phyloP scores from a whole-genome alignment of 495 filamentous ascomycete genomes.

The Tricharina praecox region DNA sequence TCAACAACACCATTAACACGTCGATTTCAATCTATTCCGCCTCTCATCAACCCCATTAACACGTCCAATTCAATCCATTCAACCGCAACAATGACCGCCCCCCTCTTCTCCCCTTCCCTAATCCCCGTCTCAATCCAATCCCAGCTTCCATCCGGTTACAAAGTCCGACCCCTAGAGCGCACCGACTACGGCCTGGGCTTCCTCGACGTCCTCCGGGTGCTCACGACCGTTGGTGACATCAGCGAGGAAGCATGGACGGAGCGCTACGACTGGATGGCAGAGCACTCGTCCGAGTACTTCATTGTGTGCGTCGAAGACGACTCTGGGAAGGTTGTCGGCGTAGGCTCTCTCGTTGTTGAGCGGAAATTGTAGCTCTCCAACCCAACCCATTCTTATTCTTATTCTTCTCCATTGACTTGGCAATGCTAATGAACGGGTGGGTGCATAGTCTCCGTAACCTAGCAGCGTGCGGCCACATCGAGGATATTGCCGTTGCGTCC shows the following conservation, averaged over 20 bases:
- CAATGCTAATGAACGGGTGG: too few relatives aligned
- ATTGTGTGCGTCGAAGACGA: constrained; percentile 66
- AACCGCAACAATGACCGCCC: constrained; percentile 5
- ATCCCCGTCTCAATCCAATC: constrained; percentile 59
- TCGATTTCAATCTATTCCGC: background rate
- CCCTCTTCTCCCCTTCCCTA: constrained; percentile 36
- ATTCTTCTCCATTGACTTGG: too few relatives aligned
- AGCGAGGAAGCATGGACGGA: constrained; percentile 53
- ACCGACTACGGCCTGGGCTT: constrained; percentile 65
- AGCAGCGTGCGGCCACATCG: constrained; percentile 81
- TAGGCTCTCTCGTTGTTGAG: constrained; percentile 72
- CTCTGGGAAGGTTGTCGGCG: constrained; percentile 54
- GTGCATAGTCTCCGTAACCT: constrained; percentile 41
- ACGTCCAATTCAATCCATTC: background rate
- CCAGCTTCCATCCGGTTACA: constrained; percentile 62
- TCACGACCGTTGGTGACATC: constrained; percentile 88
- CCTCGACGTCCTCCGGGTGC: constrained; percentile 74
- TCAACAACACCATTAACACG: too few relatives aligned
- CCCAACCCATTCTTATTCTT: too few relatives aligned
- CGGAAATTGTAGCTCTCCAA: constrained; percentile 50
- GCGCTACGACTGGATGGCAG: constrained; percentile 70
- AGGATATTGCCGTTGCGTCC: constrained; percentile 89
- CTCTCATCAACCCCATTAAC: background rate
- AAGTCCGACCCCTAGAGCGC: constrained; percentile 58
- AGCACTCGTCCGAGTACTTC: constrained; percentile 67